Percentiles rank a stretch among this genome's conserved stretches.
Conservation (phyloP, 768 basidiomycete genomes). For the Saitozyma podzolica region DNA sequence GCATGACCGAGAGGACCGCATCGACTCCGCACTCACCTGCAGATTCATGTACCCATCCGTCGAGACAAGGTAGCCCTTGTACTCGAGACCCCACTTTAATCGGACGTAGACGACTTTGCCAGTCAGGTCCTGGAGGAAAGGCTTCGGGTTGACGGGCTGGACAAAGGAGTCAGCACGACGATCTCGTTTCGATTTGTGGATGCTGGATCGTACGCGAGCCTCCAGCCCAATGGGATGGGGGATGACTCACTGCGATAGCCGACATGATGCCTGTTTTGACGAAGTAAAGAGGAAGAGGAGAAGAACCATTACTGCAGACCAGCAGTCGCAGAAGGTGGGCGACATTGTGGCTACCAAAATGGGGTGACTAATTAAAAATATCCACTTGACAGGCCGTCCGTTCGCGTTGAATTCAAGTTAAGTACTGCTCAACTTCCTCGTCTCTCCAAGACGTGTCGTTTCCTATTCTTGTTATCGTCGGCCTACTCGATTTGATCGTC, state of each 20-base stretch:
- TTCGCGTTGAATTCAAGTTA: slow-evolving; percentile 7
- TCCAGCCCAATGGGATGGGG: background rate
- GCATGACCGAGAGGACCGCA: no score
- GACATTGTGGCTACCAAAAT: background rate
- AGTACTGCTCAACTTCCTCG: background rate
- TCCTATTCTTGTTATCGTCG: background rate
- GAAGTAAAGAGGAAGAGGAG: slow-evolving; percentile 1
- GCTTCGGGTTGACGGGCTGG: slow-evolving; percentile 92
- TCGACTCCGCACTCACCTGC: slow-evolving; percentile 62
- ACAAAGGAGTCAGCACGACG: background rate
- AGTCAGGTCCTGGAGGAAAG: slow-evolving; percentile 96
- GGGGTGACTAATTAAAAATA: background rate
- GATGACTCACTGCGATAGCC: slow-evolving; percentile 30
- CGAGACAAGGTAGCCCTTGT: slow-evolving; percentile 97
- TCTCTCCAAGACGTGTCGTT: background rate
- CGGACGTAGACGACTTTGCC: slow-evolving; percentile 93
- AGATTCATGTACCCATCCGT: slow-evolving; percentile 99
- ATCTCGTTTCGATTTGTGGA: background rate
- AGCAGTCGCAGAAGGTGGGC: no score
- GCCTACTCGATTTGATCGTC: background rate
- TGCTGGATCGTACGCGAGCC: background rate
- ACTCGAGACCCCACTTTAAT: slow-evolving; percentile 98
- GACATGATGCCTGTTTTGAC: slow-evolving; percentile 26
- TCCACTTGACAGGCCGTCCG: background rate
- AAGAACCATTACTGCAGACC: background rate